Percentiles rank a stretch among this genome's conserved stretches.
phyloP scores from a whole-genome alignment of 2,329 filamentous ascomycete genomes.

The Botrytis paeoniae region DNA sequence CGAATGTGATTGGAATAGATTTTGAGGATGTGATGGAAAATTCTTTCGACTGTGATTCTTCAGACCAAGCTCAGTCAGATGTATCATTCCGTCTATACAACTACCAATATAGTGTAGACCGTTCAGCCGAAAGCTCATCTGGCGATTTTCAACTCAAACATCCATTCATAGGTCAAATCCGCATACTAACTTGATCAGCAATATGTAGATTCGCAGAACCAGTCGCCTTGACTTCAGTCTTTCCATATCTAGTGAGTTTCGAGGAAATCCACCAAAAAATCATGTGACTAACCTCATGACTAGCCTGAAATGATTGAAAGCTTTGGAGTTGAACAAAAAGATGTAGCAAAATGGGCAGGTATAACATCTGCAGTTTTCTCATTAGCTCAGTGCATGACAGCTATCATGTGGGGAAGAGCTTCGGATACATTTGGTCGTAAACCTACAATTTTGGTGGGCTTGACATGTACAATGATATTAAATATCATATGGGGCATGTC shows the following conservation, averaged over 20 bases:
- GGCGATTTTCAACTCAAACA: not conserved
- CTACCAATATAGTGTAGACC: not conserved
- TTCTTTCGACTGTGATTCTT: not conserved
- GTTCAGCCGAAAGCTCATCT: not conserved
- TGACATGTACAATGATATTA: conserved; percentile 75
- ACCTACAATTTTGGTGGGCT: conserved; percentile 70
- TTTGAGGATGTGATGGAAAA: not conserved
- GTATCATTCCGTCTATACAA: not conserved
- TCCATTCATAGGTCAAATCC: not conserved
- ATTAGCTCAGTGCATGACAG: conserved; percentile 66
- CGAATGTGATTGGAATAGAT: conserved; percentile 8
- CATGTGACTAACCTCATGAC: conserved; percentile 39
- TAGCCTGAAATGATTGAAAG: conserved; percentile 80
- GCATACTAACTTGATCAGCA: conserved; percentile 46
- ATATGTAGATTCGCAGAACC: conserved; percentile 78
- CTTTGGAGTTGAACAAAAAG: conserved; percentile 67
- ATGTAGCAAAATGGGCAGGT: conserved; percentile 79
- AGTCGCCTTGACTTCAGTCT: conserved; percentile 56
- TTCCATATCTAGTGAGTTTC: conserved; percentile 43
- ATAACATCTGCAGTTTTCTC: conserved; percentile 71
- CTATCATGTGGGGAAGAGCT: conserved; percentile 70
- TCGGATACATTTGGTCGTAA: conserved; percentile 82
- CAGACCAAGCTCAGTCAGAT: not conserved
- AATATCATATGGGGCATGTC: conserved; percentile 84
- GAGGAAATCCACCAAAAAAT: not conserved